Conservation (phyloP, 371 early-diverging fungal species). For the Mucor racemosus region DNA sequence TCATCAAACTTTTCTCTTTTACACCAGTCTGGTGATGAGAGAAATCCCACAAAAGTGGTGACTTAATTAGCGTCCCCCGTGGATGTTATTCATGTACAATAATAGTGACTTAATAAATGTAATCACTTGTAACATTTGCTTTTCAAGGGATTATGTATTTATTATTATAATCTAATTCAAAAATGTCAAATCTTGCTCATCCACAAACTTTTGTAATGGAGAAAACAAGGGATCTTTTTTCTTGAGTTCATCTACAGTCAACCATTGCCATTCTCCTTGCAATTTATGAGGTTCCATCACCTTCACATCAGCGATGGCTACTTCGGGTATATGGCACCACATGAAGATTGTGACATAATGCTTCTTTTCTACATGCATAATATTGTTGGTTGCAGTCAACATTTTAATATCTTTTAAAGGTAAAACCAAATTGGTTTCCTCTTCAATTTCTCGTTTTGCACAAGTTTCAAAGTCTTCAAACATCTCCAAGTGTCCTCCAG, state of each 20-base stretch:
- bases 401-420: conserved; percentile 37
- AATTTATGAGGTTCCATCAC: conserved; percentile 68
- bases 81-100: no score
- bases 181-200: conserved; percentile 21
- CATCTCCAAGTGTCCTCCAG: conserved; percentile 71
- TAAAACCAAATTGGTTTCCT: conserved; percentile 62
- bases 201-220: conserved; percentile 37
- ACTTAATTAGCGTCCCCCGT: no score
- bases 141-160: neutral
- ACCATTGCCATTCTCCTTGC: conserved; percentile 61
- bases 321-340: conserved; percentile 32
- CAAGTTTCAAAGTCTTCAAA: conserved; percentile 65
- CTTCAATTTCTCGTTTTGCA: conserved; percentile 61
- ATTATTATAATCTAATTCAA: conserved; percentile 2
- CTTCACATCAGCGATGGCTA: conserved; percentile 23
- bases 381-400: conserved; percentile 62
- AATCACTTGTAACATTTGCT: neutral
- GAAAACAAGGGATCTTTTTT: conserved; percentile 47
- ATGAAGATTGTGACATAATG: conserved; percentile 75
- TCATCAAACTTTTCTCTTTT: no score
- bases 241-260: conserved; percentile 46
- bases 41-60: no score
- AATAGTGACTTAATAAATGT: neutral
- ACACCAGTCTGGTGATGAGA: no score
- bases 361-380: conserved; percentile 54